Percentiles rank a stretch among this genome's conserved stretches.
These are phyloP conservation scores for Corynascus novoguineensis DNA, from an alignment of 495 filamentous ascomycete species.

Conservation along the genomic window DNA sequence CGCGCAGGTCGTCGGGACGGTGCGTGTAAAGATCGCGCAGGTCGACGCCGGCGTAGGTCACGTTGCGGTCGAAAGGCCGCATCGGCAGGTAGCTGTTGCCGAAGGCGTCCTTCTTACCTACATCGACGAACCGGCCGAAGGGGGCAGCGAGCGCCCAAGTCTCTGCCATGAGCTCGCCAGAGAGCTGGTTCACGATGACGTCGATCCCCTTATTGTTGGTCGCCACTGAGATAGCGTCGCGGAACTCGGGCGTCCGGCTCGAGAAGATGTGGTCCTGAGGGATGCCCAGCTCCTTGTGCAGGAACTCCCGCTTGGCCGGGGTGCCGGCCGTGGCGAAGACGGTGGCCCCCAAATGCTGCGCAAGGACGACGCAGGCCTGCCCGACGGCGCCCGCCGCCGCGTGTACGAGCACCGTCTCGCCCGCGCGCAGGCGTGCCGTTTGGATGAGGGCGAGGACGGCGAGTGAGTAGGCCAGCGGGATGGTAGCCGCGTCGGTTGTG, in stretches of 20 bases:
- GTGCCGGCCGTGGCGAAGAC: background rate
- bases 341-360: background rate
- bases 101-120: background rate
- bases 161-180: slow-evolving; percentile 9
- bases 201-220: slow-evolving; percentile 44
- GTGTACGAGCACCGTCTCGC: slow-evolving; percentile 42
- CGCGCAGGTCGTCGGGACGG: background rate
- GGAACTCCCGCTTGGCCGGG: background rate
- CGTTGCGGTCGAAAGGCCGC: background rate
- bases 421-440: slow-evolving; percentile 24
- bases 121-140: slow-evolving; percentile 6
- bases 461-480: too few relatives aligned
- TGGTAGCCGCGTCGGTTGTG: too few relatives aligned
- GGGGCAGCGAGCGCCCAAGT: background rate
- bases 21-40: slow-evolving; percentile 3
- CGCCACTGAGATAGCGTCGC: slow-evolving; percentile 30
- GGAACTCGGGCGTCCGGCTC: slow-evolving; percentile 5
- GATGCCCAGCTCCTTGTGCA: background rate
- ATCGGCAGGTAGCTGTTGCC: background rate
- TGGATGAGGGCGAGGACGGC: too few relatives aligned
- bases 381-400: slow-evolving; percentile 42
- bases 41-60: background rate
- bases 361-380: slow-evolving; percentile 23
- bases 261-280: slow-evolving; percentile 2
- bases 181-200: slow-evolving; percentile 42